These are phyloP conservation scores for Centrapalus pauciflorus DNA, from an alignment of 129 eudicot genomes.

Conservation along the genomic window DNA sequence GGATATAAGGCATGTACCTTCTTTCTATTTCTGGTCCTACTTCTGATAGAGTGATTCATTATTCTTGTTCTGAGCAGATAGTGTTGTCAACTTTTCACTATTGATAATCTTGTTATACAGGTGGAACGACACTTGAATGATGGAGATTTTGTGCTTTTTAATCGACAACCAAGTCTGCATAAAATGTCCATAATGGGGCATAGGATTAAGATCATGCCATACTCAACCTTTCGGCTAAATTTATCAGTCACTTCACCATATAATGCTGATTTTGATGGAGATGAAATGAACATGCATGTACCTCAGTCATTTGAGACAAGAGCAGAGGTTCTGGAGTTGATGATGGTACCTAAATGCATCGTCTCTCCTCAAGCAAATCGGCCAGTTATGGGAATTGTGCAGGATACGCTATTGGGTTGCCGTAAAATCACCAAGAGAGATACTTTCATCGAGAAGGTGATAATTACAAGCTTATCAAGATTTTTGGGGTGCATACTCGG, in stretches of 20 bases:
- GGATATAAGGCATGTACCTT: slow-evolving; percentile 70
- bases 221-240: slow-evolving; percentile 90
- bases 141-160: slow-evolving; percentile 94
- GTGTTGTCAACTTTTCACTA: not conserved
- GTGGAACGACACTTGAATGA: slow-evolving; percentile 94
- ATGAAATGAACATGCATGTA: slow-evolving; percentile 99
- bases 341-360: slow-evolving; percentile 98
- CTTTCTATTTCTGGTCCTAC: not conserved
- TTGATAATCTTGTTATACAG: slow-evolving; percentile 34
- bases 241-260: slow-evolving; percentile 95
- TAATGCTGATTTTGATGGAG: slow-evolving; percentile 99
- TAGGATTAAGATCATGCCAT: slow-evolving; percentile 95
- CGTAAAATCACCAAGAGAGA: slow-evolving; percentile 96
- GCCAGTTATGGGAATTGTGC: slow-evolving; percentile 99
- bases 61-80: not conserved
- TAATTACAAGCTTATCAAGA: not conserved
- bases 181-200: slow-evolving; percentile 99
- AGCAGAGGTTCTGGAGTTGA: slow-evolving; percentile 91
- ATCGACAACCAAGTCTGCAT: slow-evolving; percentile 97
- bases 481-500: not conserved
- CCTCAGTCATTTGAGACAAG: slow-evolving; percentile 98
- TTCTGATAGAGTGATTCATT: not conserved
- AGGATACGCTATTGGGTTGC: slow-evolving; percentile 91
- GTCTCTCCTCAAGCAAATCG: slow-evolving; percentile 95
- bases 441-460: slow-evolving; percentile 97